Percentiles rank a stretch among this genome's conserved stretches.
Evolutionary conservation across 768 basidiomycete species (phyloP).

Genomic region (Leccinum longicurvipes): DNA sequence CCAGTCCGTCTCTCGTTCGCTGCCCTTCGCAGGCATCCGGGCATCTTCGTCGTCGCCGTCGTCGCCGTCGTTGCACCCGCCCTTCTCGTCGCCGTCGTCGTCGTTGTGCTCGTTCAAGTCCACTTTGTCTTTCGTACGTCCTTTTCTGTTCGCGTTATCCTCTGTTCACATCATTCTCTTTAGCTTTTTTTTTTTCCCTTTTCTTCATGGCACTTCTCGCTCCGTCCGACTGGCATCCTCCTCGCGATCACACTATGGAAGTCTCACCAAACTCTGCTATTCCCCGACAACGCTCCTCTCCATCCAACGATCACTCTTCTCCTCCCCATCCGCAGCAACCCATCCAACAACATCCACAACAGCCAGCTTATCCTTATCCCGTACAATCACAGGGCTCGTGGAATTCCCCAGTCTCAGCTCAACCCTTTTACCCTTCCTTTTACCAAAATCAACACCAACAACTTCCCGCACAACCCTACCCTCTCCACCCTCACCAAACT

Average conservation of each 20-base stretch:
- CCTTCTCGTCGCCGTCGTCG: neutral
- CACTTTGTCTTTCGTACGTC: slow-evolving; percentile 1
- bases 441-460: slow-evolving; percentile 71
- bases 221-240: slow-evolving; percentile 70
- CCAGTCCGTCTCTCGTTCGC: too few species aligned
- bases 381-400: slow-evolving; percentile 67
- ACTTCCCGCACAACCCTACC: slow-evolving; percentile 46
- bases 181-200: neutral
- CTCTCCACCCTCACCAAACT: slow-evolving; percentile 38
- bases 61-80: neutral
- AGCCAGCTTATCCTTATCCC: slow-evolving; percentile 59
- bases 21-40: neutral
- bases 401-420: slow-evolving; percentile 62
- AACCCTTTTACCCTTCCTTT: slow-evolving; percentile 75
- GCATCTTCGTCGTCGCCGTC: neutral
- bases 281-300: slow-evolving; percentile 59
- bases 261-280: slow-evolving; percentile 40
- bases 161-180: neutral
- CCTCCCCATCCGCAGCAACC: slow-evolving; percentile 28
- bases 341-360: slow-evolving; percentile 25
- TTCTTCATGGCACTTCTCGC: slow-evolving; percentile 75
- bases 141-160: neutral
- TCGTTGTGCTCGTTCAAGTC: neutral
- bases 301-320: slow-evolving; percentile 49
- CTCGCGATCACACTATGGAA: slow-evolving; percentile 66